Conservation (phyloP, 2,329 filamentous ascomycete species). For the Diplodia seriata region DNA sequence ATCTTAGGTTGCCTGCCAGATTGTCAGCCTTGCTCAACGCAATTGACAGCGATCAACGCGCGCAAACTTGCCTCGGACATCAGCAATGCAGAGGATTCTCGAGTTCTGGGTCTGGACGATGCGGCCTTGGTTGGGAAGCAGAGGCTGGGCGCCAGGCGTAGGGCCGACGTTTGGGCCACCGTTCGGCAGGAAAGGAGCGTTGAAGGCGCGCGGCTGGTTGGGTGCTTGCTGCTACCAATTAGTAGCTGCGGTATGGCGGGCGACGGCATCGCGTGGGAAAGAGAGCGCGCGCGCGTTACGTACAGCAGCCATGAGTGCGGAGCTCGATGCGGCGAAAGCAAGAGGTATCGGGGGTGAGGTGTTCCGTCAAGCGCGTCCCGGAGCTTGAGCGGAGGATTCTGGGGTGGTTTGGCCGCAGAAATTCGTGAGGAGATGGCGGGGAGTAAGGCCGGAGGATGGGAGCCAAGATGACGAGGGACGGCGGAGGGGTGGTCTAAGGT, state of each 20-base stretch:
- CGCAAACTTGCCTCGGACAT: conserved; percentile 56
- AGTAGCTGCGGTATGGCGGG: background rate
- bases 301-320: conserved; percentile 36
- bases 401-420: conserved; percentile 17
- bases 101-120: conserved; percentile 58
- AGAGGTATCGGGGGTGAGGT: conserved; percentile 34
- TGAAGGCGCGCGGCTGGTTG: conserved; percentile 59
- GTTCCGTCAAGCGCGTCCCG: conserved; percentile 30
- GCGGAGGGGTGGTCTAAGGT: conserved; percentile 26
- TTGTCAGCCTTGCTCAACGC: conserved; percentile 16
- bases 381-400: conserved; percentile 21
- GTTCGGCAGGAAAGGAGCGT: conserved; percentile 56
- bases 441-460: conserved; percentile 28
- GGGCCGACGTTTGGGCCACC: conserved; percentile 54
- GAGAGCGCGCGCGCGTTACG: conserved; percentile 28
- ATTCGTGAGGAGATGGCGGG: conserved; percentile 16
- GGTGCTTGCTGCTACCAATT: conserved; percentile 56
- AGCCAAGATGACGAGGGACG: conserved; percentile 28
- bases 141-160: conserved; percentile 53
- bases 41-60: background rate
- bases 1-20: conserved; percentile 82
- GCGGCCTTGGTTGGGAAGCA: conserved; percentile 61
- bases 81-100: conserved; percentile 59
- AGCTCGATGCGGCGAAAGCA: conserved; percentile 30
- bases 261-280: conserved; percentile 8